Conservation (phyloP, 2,329 filamentous ascomycete genomes). For the Purpureocillium takamizusanense region DNA sequence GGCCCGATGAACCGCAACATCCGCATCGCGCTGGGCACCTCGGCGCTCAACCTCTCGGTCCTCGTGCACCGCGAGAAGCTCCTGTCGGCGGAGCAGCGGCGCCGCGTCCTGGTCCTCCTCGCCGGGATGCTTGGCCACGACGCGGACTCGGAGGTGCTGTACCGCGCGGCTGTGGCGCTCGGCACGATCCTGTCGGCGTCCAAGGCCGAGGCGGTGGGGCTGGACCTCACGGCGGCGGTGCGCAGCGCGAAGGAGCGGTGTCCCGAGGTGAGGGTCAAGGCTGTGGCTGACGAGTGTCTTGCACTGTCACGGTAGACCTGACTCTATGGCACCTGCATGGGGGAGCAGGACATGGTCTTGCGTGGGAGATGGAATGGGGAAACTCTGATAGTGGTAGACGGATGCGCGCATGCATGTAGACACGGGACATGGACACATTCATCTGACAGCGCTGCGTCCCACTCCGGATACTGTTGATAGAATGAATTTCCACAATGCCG, state of each 20-base stretch:
- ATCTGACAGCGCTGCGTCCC: no score
- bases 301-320: slow-evolving; percentile 14
- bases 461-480: no score
- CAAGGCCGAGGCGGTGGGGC: slow-evolving; percentile 29
- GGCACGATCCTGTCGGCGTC: slow-evolving; percentile 62
- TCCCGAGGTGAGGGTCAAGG: slow-evolving; percentile 37
- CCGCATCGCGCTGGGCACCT: slow-evolving; percentile 70
- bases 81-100: slow-evolving; percentile 21
- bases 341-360: no score
- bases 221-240: slow-evolving; percentile 32
- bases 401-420: no score
- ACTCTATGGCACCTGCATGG: background rate
- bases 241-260: slow-evolving; percentile 32
- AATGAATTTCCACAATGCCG: no score
- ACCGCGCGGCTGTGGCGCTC: slow-evolving; percentile 70
- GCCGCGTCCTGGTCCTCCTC: slow-evolving; percentile 49
- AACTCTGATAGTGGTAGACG: no score
- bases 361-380: no score
- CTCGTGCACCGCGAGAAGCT: slow-evolving; percentile 44
- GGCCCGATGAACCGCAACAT: slow-evolving; percentile 64
- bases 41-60: slow-evolving; percentile 78
- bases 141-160: slow-evolving; percentile 73
- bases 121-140: slow-evolving; percentile 55
- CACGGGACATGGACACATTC: no score
- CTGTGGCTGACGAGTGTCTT: slow-evolving; percentile 37